A percentile compares a stretch with the other conserved stretches of the same genome.
Conservation (phyloP, 1,139 yeast species). For the Pichia sp. region DNA sequence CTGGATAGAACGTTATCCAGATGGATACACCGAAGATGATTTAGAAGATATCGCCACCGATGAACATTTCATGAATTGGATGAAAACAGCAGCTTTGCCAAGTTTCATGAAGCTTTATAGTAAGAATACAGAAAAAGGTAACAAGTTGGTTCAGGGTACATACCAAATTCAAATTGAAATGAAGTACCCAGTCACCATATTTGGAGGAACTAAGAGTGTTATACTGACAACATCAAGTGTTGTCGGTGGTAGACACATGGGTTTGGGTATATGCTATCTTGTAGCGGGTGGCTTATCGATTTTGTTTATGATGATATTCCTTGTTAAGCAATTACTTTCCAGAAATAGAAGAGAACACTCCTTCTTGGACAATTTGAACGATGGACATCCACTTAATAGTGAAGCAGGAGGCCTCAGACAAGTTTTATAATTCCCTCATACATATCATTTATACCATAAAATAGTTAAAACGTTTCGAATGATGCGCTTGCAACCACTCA, state of each 20-base stretch:
- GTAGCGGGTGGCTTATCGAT: slow-evolving; percentile 55
- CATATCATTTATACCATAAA: no score
- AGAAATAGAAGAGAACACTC: slow-evolving; percentile 34
- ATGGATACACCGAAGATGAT: slow-evolving; percentile 67
- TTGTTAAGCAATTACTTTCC: slow-evolving; percentile 46
- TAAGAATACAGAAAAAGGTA: slow-evolving; percentile 43
- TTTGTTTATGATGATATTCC: slow-evolving; percentile 42
- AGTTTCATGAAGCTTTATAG: slow-evolving; percentile 66
- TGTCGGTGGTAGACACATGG: slow-evolving; percentile 69
- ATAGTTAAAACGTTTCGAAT: no score
- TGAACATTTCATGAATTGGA: slow-evolving; percentile 72
- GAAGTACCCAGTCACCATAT: slow-evolving; percentile 68
- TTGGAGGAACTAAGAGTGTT: slow-evolving; percentile 69
- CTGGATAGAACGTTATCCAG: slow-evolving; percentile 64
- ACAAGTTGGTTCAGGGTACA: slow-evolving; percentile 52
- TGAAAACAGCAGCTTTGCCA: slow-evolving; percentile 81
- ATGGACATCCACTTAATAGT: slow-evolving; percentile 12
- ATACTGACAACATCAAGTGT: slow-evolving; percentile 65
- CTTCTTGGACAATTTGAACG: slow-evolving; percentile 27
- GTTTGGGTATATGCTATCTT: slow-evolving; percentile 64
- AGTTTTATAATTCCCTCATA: slow-evolving; percentile 1
- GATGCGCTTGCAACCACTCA: no score
- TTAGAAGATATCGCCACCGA: slow-evolving; percentile 59
- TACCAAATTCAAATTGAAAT: slow-evolving; percentile 58
- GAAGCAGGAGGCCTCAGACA: slow-evolving; percentile 10